Evolutionary conservation across 805 yeast genomes (phyloP), one percentile per base, ranked within the genome.

Genomic region (Ogataea thermomethanolica): DNA sequence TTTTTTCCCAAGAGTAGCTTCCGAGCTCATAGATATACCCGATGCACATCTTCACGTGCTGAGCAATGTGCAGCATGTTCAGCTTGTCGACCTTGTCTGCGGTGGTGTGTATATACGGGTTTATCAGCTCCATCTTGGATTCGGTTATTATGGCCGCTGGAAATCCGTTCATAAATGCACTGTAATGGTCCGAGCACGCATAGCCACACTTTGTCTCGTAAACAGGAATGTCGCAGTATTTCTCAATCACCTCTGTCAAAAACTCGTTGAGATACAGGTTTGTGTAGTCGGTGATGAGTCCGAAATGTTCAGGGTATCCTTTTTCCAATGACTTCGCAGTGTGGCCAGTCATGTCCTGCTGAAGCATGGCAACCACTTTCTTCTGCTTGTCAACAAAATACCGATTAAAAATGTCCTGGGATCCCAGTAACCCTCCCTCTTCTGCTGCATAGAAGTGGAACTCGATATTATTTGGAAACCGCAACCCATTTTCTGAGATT

Each of bases 361-460:
- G 96, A 29, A 91, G 67, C 95, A 91, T 84, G 5, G 91, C 89
- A 24, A 81, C 74, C 17, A 91, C 88, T 10, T 72, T 66, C 33
- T 64, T 65, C 23, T 67, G 65, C n/a, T 67, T 53, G 12, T 58
- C 51, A 54, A 31, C 27, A 8, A 40, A 41, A 55, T 84, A 83
- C 28, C 65, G 61, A 9, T 74, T 64, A 63, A 84, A 87, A 8
- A 90, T 78, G 48, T 85, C 96, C 49, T 79, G 71, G 2, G 95
- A 85, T 1, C 96, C 97, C 37, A 87, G 68, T 50, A 88, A 67
- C 0, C 96, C 96, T 43, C 90, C 95, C 69, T 89, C 97, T 65
- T 89, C 96, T 1, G 95, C 96, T 24, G 95, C 78, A 65, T 87
- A 90, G 70, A 87, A 89, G 62, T 89, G 97, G 67, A 89, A 89